Conservation (phyloP, 1,284 basidiomycete genomes). For the Ceratobasidium sp. region DNA sequence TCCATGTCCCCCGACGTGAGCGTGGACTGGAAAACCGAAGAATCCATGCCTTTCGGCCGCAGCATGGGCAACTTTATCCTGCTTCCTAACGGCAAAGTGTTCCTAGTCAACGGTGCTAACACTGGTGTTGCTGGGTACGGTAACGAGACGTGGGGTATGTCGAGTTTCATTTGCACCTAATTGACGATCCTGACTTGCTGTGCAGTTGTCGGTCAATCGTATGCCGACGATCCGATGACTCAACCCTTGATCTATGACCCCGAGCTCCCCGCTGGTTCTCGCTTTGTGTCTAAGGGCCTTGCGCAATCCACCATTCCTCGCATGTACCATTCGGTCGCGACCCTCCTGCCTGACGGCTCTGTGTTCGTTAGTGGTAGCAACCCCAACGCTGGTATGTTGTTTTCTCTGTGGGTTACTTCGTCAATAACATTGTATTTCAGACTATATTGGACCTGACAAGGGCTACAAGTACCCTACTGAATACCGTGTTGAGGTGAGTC, state of each 20-base stretch:
- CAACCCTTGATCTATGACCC: conserved; percentile 78
- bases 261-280: conserved; percentile 66
- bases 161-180: not conserved
- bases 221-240: conserved; percentile 58
- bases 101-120: conserved; percentile 53
- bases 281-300: conserved; percentile 80
- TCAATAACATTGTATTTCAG: conserved; percentile 1
- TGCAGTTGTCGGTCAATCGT: conserved; percentile 52
- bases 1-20: conserved; percentile 73
- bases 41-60: conserved; percentile 70
- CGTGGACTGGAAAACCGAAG: conserved; percentile 68
- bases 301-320: conserved; percentile 50
- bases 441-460: conserved; percentile 59
- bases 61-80: conserved; percentile 56
- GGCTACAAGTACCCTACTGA: conserved; percentile 77
- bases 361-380: conserved; percentile 55
- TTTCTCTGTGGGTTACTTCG: conserved; percentile 57
- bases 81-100: conserved; percentile 53
- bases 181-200: conserved; percentile 51
- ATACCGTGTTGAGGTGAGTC: conserved; percentile 75
- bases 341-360: conserved; percentile 52
- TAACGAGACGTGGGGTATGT: conserved; percentile 54
- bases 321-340: conserved; percentile 48
- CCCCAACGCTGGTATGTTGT: conserved; percentile 52
- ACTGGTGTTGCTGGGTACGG: conserved; percentile 50